Evolutionary conservation across 371 early-diverging fungal species (phyloP).

Genomic region (Mortierella sp.): DNA sequence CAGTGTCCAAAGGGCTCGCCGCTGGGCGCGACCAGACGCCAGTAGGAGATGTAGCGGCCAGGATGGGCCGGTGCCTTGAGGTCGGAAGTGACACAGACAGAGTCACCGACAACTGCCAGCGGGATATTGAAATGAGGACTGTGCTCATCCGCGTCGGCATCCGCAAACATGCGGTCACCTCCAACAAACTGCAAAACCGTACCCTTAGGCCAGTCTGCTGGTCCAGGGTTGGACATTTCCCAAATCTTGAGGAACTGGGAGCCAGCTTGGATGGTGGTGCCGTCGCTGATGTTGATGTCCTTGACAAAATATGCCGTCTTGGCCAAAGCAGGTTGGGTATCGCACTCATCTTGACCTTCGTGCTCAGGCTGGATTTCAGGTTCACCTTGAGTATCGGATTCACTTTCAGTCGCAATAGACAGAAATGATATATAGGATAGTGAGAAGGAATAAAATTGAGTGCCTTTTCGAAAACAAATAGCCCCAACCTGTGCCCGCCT

Average conservation of each 20-base stretch:
- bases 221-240: conserved; percentile 78
- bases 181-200: conserved; percentile 68
- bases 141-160: conserved; percentile 15
- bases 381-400: neutral
- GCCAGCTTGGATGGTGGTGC: conserved; percentile 65
- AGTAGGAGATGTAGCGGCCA: conserved; percentile 73
- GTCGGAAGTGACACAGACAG: conserved; percentile 69
- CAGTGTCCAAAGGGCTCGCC: conserved; percentile 76
- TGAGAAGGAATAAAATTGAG: neutral
- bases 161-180: conserved; percentile 64
- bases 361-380: too few species aligned
- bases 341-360: neutral
- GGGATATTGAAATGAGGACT: conserved; percentile 61
- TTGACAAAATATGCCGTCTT: conserved; percentile 67
- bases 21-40: conserved; percentile 71
- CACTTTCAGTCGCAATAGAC: neutral
- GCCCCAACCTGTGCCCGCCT: neutral
- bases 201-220: conserved; percentile 72
- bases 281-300: conserved; percentile 79
- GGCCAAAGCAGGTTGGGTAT: neutral
- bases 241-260: conserved; percentile 76
- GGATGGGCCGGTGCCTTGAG: conserved; percentile 74
- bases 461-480: neutral
- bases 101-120: conserved; percentile 63
- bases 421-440: neutral